Conservation (phyloP, 768 basidiomycete species). For the Cystoderma amianthinum region DNA sequence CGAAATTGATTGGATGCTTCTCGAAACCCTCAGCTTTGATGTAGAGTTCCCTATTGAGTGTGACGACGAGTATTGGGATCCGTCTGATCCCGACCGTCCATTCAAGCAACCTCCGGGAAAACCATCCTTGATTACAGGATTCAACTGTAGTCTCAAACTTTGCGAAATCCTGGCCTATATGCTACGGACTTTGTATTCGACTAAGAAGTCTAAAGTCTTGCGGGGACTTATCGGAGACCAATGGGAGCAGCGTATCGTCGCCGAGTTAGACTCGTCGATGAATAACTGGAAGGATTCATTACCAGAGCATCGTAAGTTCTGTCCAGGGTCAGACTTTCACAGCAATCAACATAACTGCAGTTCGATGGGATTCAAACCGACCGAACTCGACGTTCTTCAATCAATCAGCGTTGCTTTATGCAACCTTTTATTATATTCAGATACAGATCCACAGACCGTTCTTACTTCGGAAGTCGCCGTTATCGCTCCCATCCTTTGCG, state of each 20-base stretch:
- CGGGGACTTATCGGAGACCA: conserved; percentile 41
- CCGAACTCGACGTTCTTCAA: conserved; percentile 29
- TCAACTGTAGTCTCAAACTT: conserved; percentile 47
- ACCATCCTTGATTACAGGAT: conserved; percentile 46
- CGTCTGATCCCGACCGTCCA: conserved; percentile 25
- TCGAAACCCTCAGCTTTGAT: conserved; percentile 55
- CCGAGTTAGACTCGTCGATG: conserved; percentile 57
- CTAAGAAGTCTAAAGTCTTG: conserved; percentile 31
- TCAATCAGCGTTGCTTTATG: conserved; percentile 45
- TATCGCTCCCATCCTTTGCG: conserved; percentile 51
- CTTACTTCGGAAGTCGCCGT: conserved; percentile 33
- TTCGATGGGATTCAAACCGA: conserved; percentile 30
- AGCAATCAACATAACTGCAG: conserved; percentile 9
- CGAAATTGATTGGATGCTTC: not conserved
- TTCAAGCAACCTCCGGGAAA: conserved; percentile 61
- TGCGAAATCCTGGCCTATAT: conserved; percentile 58
- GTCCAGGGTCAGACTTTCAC: not conserved
- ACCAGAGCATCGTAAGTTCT: conserved; percentile 44
- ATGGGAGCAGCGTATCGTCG: conserved; percentile 49
- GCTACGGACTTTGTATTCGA: conserved; percentile 48
- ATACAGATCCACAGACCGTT: conserved; percentile 71
- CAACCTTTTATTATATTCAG: conserved; percentile 40
- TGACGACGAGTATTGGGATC: conserved; percentile 40
- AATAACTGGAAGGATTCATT: conserved; percentile 55
- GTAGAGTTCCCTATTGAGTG: conserved; percentile 59